Conservation (phyloP, 2,329 filamentous ascomycete species). For the Cladorrhinum sp. region DNA sequence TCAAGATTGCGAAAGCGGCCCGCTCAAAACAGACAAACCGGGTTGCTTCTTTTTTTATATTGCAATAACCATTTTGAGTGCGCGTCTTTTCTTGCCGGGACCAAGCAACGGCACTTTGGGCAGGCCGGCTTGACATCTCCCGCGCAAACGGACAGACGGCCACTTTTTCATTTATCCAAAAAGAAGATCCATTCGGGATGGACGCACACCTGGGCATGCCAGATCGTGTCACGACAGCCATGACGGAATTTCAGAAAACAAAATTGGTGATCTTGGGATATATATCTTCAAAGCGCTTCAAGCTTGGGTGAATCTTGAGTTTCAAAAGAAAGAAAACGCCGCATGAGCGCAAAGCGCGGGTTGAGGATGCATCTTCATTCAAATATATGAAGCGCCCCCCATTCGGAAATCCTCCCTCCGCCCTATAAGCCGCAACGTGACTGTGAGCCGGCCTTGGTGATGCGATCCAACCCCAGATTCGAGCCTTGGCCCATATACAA, state of each 20-base stretch:
- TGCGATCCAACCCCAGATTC: slow-evolving; percentile 1
- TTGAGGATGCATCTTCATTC: slow-evolving; percentile 8
- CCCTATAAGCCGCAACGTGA: slow-evolving; percentile 12
- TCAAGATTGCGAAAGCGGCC: neutral
- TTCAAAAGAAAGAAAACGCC: no score
- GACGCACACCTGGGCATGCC: no score
- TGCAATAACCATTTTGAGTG: neutral
- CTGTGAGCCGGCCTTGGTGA: slow-evolving; percentile 7
- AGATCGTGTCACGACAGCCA: no score
- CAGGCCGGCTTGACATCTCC: neutral
- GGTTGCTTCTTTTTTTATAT: neutral
- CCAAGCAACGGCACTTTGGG: neutral
- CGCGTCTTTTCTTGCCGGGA: neutral
- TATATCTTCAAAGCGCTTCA: no score
- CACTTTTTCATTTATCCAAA: neutral
- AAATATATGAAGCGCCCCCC: slow-evolving; percentile 17
- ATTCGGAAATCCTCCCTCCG: slow-evolving; percentile 22
- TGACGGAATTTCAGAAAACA: no score
- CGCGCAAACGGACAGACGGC: neutral
- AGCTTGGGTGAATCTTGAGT: no score
- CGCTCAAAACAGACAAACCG: neutral
- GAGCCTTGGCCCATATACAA: slow-evolving; percentile 11
- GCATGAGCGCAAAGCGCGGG: no score
- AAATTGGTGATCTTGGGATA: no score
- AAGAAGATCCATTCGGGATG: no score